Evolutionary conservation across 805 yeast species (phyloP), one percentile per base, ranked within the genome.

Genomic region (Yarrowia alimentaria): DNA sequence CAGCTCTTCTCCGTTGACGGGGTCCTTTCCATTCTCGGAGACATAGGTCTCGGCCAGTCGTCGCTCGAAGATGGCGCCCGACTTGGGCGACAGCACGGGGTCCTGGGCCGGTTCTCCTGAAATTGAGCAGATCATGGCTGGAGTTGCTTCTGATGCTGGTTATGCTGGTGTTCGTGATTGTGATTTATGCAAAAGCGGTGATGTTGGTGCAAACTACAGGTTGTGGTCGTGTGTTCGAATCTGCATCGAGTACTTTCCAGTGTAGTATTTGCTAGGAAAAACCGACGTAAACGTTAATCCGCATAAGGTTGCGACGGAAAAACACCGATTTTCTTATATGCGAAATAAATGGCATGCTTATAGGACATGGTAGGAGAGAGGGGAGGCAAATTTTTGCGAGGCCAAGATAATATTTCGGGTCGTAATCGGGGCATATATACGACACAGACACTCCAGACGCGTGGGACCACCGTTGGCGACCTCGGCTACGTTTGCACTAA

Each of bases 81-180:
- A 81, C 55, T 69, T 77, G 3, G 82, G 80, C 13, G 66, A 87
- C 1, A 90, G 68, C 7, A 86, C 96, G 0, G 97, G 91, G 28
- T 71, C 71, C n/a, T 61, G 64, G 5, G 89, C 77, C 0, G 76
- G 77, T 54, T 80, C 78, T 9, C 96, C 96, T 10, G 95, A 83
- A 18, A 85, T 74, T 63, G 51, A 37, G 30, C 57, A 56, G 42
- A 58, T 52, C 61, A 61, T n/a, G n/a, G n/a, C n/a, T n/a, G n/a
- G n/a, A n/a, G n/a, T 59, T 38, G 10, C 11, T 18, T 22, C 6
- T 18, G 8, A 12, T 10, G 43, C n/a, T 5, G 8, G 25, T 22
- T 14, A 10, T 26, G n/a, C 14, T 7, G 29, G 12, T 26, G 29
- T 26, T 6, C 14, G n/a, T 17, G 22, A 14, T 14, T 9, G 18